These are phyloP conservation scores for Penicillium crystallinum DNA, from an alignment of 495 filamentous ascomycete species.

Conservation along the genomic window DNA sequence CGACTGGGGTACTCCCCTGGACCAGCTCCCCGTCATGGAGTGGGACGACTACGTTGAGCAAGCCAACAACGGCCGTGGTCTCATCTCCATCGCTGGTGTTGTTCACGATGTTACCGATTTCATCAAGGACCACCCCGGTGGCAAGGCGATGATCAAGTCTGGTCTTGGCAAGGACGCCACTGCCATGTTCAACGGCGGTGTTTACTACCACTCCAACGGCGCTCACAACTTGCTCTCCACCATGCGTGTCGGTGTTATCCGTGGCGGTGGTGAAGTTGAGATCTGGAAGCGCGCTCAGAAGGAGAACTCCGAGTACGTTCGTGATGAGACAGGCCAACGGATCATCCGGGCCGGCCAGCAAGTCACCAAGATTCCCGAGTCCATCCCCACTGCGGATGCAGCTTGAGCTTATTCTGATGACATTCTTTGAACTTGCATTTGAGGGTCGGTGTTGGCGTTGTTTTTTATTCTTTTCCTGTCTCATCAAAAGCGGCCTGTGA, in stretches of 20 bases:
- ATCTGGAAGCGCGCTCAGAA: slow-evolving; percentile 95
- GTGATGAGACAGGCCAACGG: slow-evolving; percentile 73
- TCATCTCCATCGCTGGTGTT: slow-evolving; percentile 86
- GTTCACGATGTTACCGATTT: slow-evolving; percentile 94
- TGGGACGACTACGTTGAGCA: slow-evolving; percentile 94
- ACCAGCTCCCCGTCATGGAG: slow-evolving; percentile 90
- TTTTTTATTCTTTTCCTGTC: slow-evolving; percentile 10
- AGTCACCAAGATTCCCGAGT: slow-evolving; percentile 69
- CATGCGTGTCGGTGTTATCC: slow-evolving; percentile 94
- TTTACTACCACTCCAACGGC: slow-evolving; percentile 96
- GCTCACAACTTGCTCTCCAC: slow-evolving; percentile 96
- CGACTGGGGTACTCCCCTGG: slow-evolving; percentile 93
- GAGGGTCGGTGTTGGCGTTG: slow-evolving; percentile 23
- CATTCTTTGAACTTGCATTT: slow-evolving; percentile 21
- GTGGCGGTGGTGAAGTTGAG: slow-evolving; percentile 95
- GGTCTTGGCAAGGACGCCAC: slow-evolving; percentile 97
- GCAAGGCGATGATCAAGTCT: slow-evolving; percentile 88
- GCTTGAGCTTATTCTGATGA: slow-evolving; percentile 23
- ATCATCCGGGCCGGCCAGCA: slow-evolving; percentile 90
- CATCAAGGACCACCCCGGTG: slow-evolving; percentile 95
- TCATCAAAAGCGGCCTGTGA: slow-evolving; percentile 21
- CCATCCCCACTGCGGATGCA: slow-evolving; percentile 45
- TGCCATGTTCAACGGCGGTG: slow-evolving; percentile 98
- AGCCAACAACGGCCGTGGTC: slow-evolving; percentile 79
- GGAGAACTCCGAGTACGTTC: slow-evolving; percentile 75